These are phyloP conservation scores for Funneliformis mosseae DNA, from an alignment of 192 early-diverging fungal species.

Conservation along the genomic window DNA sequence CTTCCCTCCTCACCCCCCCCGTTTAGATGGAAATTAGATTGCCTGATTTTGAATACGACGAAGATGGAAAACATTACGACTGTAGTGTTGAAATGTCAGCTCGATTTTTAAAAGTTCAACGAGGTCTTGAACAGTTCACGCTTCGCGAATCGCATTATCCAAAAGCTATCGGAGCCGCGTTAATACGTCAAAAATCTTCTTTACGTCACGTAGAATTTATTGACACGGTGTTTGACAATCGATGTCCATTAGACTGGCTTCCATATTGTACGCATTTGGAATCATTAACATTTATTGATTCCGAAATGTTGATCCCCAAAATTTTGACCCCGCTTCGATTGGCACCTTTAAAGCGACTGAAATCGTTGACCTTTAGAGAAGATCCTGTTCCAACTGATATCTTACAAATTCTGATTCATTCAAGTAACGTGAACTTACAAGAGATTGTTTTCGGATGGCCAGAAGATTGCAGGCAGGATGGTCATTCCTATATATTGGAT, in stretches of 20 bases:
- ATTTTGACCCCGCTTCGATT: neutral
- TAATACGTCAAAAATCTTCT: slow-evolving; percentile 1
- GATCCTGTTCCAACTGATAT: slow-evolving; percentile 12
- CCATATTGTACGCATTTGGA: neutral
- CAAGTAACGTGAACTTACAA: neutral
- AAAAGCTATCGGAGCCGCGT: neutral
- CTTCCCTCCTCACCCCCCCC: too few relatives aligned
- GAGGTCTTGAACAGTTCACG: neutral
- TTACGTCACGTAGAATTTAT: slow-evolving; percentile 3
- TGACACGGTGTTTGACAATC: neutral
- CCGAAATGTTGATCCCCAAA: neutral
- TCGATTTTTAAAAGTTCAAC: neutral
- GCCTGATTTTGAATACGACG: neutral
- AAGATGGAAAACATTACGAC: slow-evolving; percentile 8
- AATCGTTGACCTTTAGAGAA: neutral
- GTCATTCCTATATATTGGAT: slow-evolving; percentile 1
- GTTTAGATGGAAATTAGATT: slow-evolving; percentile 11
- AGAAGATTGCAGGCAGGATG: slow-evolving; percentile 15
- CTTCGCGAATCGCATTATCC: slow-evolving; percentile 5
- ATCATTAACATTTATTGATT: neutral
- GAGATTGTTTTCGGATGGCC: slow-evolving; percentile 11
- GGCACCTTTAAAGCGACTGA: neutral
- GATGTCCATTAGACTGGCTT: neutral
- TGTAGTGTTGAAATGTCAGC: slow-evolving; percentile 1
- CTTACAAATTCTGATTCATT: neutral